These are phyloP conservation scores for Lactarius quietus DNA, from an alignment of 768 basidiomycete genomes.

Conservation along the genomic window DNA sequence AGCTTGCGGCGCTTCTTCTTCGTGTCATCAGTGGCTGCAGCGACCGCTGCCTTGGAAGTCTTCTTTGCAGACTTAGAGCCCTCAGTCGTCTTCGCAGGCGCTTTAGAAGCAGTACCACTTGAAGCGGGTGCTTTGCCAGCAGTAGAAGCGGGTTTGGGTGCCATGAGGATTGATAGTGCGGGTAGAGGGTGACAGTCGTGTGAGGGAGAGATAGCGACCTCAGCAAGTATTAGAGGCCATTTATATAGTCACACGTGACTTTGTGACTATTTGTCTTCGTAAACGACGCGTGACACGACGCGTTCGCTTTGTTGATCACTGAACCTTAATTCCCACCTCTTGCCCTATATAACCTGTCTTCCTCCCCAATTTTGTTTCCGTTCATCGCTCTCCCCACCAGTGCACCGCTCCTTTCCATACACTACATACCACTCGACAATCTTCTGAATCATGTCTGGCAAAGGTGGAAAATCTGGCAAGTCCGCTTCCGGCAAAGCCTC, in stretches of 20 bases:
- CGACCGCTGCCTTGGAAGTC: slow-evolving; percentile 57
- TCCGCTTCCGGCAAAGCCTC: slow-evolving; percentile 43
- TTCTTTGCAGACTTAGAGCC: slow-evolving; percentile 79
- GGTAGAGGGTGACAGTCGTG: slow-evolving; percentile 19
- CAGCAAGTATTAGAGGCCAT: slow-evolving; percentile 9
- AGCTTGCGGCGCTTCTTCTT: slow-evolving; percentile 88
- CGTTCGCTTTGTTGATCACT: slow-evolving; percentile 37
- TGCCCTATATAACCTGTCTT: slow-evolving; percentile 32
- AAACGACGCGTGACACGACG: slow-evolving; percentile 29
- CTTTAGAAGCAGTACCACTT: slow-evolving; percentile 57
- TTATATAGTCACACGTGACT: slow-evolving; percentile 23
- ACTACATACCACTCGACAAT: slow-evolving; percentile 20
- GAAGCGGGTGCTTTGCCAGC: slow-evolving; percentile 80
- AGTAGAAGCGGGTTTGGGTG: slow-evolving; percentile 76
- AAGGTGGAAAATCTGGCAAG: slow-evolving; percentile 40
- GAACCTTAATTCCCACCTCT: slow-evolving; percentile 35
- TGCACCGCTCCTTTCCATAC: background rate
- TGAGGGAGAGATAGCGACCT: slow-evolving; percentile 9
- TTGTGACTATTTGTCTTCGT: slow-evolving; percentile 30
- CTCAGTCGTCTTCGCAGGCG: slow-evolving; percentile 61
- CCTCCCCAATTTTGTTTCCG: background rate
- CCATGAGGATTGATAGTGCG: slow-evolving; percentile 41
- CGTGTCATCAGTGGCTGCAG: slow-evolving; percentile 59
- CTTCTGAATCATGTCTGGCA: slow-evolving; percentile 56
- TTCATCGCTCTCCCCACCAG: slow-evolving; percentile 3